These are phyloP conservation scores for Nakazawaea holstii DNA, from an alignment of 805 yeast genomes.

Conservation along the genomic window DNA sequence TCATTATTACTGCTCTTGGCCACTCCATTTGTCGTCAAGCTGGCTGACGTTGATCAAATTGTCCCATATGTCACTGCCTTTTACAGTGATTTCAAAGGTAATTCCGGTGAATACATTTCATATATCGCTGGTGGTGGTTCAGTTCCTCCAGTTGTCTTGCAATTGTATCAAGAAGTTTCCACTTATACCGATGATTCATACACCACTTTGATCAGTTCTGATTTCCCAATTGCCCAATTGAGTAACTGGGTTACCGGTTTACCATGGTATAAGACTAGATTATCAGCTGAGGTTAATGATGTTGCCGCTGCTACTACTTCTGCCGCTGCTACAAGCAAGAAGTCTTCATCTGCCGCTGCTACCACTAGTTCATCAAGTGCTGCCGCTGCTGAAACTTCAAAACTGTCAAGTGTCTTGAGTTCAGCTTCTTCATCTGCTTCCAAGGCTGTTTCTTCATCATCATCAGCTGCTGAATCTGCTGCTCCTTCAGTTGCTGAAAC, in stretches of 20 bases:
- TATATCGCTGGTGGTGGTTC: conserved; percentile 24
- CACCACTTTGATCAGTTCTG: conserved; percentile 31
- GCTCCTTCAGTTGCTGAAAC: conserved; percentile 1
- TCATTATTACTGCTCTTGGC: not conserved
- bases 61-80: conserved; percentile 26
- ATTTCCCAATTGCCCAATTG: conserved; percentile 13
- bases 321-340: conserved; percentile 9
- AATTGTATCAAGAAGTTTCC: conserved; percentile 25
- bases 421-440: conserved; percentile 8
- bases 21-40: not conserved
- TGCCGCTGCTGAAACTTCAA: conserved; percentile 2
- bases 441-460: not conserved
- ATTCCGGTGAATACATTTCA: conserved; percentile 27
- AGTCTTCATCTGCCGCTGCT: conserved; percentile 10
- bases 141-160: conserved; percentile 25
- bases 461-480: conserved; percentile 4
- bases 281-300: conserved; percentile 16
- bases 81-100: conserved; percentile 28
- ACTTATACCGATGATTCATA: conserved; percentile 41
- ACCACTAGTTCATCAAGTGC: conserved; percentile 13
- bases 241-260: conserved; percentile 22
- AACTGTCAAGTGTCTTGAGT: conserved; percentile 10
- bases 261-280: conserved; percentile 30
- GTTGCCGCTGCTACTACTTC: conserved; percentile 10
- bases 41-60: not conserved